Evolutionary conservation across 1,284 basidiomycete species (phyloP), one percentile per base, ranked within the genome.

Genomic region (Irpex sp.): DNA sequence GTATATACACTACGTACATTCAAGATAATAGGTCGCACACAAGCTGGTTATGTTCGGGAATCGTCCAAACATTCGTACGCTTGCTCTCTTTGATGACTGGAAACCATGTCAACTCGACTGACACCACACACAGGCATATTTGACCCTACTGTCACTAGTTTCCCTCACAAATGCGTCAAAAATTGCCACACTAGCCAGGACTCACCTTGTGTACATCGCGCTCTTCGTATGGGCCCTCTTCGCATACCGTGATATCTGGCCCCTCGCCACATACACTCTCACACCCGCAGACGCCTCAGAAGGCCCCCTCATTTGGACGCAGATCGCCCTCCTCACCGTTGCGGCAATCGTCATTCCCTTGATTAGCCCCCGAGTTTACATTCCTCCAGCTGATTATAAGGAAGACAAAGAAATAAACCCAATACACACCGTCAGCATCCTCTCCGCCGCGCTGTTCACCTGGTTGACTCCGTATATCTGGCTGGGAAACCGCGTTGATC

Each of bases 351-450:
- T 80, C 19, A 71, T 85, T 11, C 84, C 85, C 0, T 68, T 84
- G 2, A 62, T 80, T 56, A 74, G 77, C n/a, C 84, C 85, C 11
- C 76, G 80, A 7, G 68, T 66, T 11, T 84, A 82, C 65, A 69
- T 78, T 0, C 81, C 84, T 0, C 68, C 76, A 2, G 78, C 15
- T 52, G 40, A 44, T 15, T 17, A 47, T 38, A 19, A 83, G 81
- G 70, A 79, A 49, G 78, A 79, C 1, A 69, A 75, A 4, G 69
- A 76, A 17, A 79, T 81, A 5, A 88, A 85, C 72, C 83, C 86
- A 7, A 88, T 92, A 68, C 88, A 91, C 70, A 87, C 84, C 0
- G 82, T 87, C 0, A 84, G 87, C 0, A 75, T 85, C 61, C 68
- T 87, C 17, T 88, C 84, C 2, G 75, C 85, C 64, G 56, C 81